A percentile compares a stretch with the other conserved stretches of the same genome.
These are phyloP conservation scores for Aegilops speltoides DNA, from an alignment of 176 grass and related monocot genomes.

Conservation along the genomic window DNA sequence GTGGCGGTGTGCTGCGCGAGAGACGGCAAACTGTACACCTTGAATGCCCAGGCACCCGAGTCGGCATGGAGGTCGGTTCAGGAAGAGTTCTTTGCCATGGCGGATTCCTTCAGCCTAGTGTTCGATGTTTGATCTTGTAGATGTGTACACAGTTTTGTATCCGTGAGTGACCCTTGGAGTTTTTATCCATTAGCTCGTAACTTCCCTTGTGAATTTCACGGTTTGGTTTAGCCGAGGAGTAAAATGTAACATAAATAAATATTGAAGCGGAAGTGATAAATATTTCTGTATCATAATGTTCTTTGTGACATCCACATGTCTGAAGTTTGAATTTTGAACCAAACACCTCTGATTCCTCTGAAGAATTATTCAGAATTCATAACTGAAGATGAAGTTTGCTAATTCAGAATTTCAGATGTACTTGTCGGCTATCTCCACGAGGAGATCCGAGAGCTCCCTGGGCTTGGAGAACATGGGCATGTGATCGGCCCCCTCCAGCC, in stretches of 20 bases:
- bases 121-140: slow-evolving; percentile 23
- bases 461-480: slow-evolving; percentile 54
- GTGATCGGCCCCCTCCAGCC: slow-evolving; percentile 45
- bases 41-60: slow-evolving; percentile 89
- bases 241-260: slow-evolving; percentile 19
- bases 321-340: not conserved
- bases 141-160: slow-evolving; percentile 22
- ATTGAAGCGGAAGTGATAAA: not conserved
- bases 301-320: not conserved
- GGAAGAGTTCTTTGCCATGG: slow-evolving; percentile 67
- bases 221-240: not conserved
- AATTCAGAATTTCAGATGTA: not conserved
- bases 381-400: not conserved
- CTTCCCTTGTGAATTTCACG: not conserved
- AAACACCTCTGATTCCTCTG: not conserved
- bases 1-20: slow-evolving; percentile 73
- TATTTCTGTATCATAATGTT: not conserved
- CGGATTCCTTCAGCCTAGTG: slow-evolving; percentile 77
- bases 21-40: slow-evolving; percentile 74
- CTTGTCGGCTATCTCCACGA: slow-evolving; percentile 32
- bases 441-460: slow-evolving; percentile 26
- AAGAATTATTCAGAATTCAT: not conserved
- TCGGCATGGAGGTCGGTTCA: slow-evolving; percentile 50
- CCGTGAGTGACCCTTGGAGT: not conserved
- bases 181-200: slow-evolving; percentile 4